phyloP scores from a whole-genome alignment of 306 rosid species.

The Fragaria ananassa region DNA sequence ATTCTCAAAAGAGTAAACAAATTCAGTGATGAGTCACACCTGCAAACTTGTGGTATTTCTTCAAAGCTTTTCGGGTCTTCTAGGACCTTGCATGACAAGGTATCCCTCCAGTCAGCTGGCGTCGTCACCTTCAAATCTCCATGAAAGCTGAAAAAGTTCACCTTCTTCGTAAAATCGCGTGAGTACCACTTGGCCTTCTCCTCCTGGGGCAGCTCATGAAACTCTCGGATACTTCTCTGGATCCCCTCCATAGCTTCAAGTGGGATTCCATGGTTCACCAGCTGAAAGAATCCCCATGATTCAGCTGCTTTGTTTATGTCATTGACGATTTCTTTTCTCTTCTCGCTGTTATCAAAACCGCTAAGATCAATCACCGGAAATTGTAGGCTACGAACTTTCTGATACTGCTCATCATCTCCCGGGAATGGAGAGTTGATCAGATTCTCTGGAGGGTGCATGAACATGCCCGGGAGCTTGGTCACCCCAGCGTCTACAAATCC shows the following conservation, averaged over 20 bases:
- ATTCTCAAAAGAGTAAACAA: neutral
- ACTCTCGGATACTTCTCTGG: conserved; percentile 30
- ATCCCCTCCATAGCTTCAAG: conserved; percentile 24
- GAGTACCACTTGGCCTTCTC: conserved; percentile 43
- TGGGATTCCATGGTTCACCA: conserved; percentile 51
- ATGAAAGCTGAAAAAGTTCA: conserved; percentile 36
- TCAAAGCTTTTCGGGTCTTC: neutral
- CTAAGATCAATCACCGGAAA: conserved; percentile 53
- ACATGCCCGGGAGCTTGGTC: conserved; percentile 47
- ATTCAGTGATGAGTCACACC: neutral
- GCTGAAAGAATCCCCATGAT: conserved; percentile 56
- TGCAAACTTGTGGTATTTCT: conserved; percentile 31
- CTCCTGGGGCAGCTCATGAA: conserved; percentile 56
- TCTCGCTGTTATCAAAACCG: conserved; percentile 15
- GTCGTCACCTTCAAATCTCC: conserved; percentile 37
- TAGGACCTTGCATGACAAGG: conserved; percentile 14
- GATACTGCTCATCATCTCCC: neutral
- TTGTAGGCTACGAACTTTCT: neutral
- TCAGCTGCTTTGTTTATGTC: conserved; percentile 45
- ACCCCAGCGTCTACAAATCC: conserved; percentile 61
- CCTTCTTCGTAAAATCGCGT: conserved; percentile 23
- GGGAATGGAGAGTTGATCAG: conserved; percentile 7
- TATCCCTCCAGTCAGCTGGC: conserved; percentile 33
- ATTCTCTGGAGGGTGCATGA: conserved; percentile 52
- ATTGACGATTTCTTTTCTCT: conserved; percentile 19